Evolutionary conservation across 371 early-diverging fungal species (phyloP), one percentile per base, ranked within the genome.

Genomic region (Dichotomocladium elegans): DNA sequence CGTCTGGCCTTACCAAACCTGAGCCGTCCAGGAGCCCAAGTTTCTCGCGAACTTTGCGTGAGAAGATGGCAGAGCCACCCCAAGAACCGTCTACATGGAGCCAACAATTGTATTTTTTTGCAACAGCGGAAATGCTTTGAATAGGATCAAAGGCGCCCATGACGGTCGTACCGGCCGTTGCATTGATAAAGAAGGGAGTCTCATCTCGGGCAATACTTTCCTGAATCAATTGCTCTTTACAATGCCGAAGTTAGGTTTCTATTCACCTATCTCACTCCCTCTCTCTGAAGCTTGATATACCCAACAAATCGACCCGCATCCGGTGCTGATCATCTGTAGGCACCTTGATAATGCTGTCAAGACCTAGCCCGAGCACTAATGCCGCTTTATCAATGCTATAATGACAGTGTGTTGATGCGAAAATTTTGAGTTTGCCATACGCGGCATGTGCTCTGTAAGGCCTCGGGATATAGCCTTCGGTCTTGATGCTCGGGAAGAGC

Each of bases 121-220:
- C 81, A 29, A 90, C 68, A 11, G 35, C 59, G 0, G 80, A 79
- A 33, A 89, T 84, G 3, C 62, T 72, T 1, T 63, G 63, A 24
- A 92, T 72, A 4, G 89, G 88, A 57, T 94, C 94, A 68, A 90
- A 93, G 0, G 92, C 82, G 6, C 92, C 90, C 60, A 93, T 63
- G 1, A 94, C 93, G 3, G 93, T 94, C 0, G 94, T 93, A 22
- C 93, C 94, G 15, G 91, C 87, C 1, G 93, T 94, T 7, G 86
- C 86, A 61, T 89, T 89, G 57, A 94, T 82, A 57, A 91, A 91
- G 57, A 91, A 93, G 12, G 93, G 93, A 8, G 74, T 74, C 28
- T 70, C 70, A 24, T 60, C 68, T 11, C 61, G 57, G 17, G 53
- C 65, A 12, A 81, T 57, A 1, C 77, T 67, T 12, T 61, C 57